phyloP scores from a whole-genome alignment of 2,329 filamentous ascomycete genomes.

The Clathrospora elynae region DNA sequence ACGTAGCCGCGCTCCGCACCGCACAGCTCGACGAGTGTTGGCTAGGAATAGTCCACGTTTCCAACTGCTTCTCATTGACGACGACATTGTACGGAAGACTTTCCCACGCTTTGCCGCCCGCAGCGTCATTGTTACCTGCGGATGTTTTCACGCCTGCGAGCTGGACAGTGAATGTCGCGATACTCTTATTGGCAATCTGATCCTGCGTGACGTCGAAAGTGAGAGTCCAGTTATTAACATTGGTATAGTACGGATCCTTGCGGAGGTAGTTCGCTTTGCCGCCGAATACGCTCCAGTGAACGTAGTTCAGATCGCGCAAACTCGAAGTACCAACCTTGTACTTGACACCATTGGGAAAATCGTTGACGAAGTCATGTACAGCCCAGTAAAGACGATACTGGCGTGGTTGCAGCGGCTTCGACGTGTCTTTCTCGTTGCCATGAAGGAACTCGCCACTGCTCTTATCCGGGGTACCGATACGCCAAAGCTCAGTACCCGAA shows the following conservation, averaged over 20 bases:
- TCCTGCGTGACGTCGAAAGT: slow-evolving; percentile 24
- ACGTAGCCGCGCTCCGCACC: slow-evolving; percentile 64
- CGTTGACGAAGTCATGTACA: slow-evolving; percentile 62
- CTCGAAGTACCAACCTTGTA: slow-evolving; percentile 63
- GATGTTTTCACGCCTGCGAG: slow-evolving; percentile 67
- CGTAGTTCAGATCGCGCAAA: slow-evolving; percentile 63
- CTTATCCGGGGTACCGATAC: slow-evolving; percentile 67
- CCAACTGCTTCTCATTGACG: slow-evolving; percentile 53
- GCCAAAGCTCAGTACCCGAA: slow-evolving; percentile 64
- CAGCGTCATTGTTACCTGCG: slow-evolving; percentile 64
- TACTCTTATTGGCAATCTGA: slow-evolving; percentile 48
- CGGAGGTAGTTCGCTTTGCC: slow-evolving; percentile 58
- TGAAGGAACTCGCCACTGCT: slow-evolving; percentile 65
- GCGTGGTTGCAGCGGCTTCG: slow-evolving; percentile 54
- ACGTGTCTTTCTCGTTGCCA: slow-evolving; percentile 59
- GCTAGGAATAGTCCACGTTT: slow-evolving; percentile 63
- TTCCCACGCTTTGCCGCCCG: slow-evolving; percentile 59
- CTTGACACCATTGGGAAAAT: slow-evolving; percentile 64
- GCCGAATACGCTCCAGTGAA: slow-evolving; percentile 69
- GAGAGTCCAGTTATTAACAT: slow-evolving; percentile 34
- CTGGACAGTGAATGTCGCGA: slow-evolving; percentile 66
- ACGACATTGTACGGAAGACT: slow-evolving; percentile 60
- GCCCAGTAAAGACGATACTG: slow-evolving; percentile 67
- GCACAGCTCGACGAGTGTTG: slow-evolving; percentile 63
- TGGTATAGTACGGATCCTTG: slow-evolving; percentile 49